phyloP scores from a whole-genome alignment of 352 stramenopile genomes.

The Phytopythium montanum region DNA sequence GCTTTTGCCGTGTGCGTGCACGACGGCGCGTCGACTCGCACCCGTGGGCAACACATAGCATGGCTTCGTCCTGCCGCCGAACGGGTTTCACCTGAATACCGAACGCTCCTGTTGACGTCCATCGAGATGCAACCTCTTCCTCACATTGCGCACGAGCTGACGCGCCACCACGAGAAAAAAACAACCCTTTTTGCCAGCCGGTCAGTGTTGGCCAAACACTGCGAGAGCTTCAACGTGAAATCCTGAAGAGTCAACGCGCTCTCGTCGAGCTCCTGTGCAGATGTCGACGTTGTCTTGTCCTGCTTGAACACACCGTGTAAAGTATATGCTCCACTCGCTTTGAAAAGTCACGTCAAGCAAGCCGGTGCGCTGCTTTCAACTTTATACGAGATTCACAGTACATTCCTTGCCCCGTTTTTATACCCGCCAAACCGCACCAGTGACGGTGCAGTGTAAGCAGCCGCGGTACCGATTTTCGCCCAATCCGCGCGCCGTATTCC shows the following conservation, averaged over 20 bases:
- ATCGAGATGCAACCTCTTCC: too few relatives aligned
- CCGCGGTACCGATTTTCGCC: conserved; percentile 17
- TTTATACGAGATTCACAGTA: not conserved
- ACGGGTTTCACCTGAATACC: conserved; percentile 7
- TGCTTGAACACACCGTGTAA: not conserved
- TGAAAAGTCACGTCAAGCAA: not conserved
- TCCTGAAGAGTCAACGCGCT: conserved; percentile 15
- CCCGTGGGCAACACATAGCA: not conserved
- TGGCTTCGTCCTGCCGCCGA: not conserved
- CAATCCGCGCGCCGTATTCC: conserved; percentile 16
- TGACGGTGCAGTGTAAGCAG: conserved; percentile 57
- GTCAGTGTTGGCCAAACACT: conserved; percentile 6
- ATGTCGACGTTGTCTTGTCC: conserved; percentile 5
- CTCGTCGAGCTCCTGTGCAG: conserved; percentile 3
- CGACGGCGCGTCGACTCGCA: not conserved
- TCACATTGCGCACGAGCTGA: not conserved
- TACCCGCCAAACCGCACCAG: conserved; percentile 25
- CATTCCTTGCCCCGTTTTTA: conserved; percentile 9
- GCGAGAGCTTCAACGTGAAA: conserved; percentile 10
- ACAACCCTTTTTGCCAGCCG: not conserved
- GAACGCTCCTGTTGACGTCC: too few relatives aligned
- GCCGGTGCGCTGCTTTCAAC: not conserved
- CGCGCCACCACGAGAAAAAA: conserved; percentile 5
- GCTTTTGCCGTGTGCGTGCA: not conserved
- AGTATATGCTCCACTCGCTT: not conserved